Conservation (phyloP, 176 grass and related monocot species). For the Zea mays region DNA sequence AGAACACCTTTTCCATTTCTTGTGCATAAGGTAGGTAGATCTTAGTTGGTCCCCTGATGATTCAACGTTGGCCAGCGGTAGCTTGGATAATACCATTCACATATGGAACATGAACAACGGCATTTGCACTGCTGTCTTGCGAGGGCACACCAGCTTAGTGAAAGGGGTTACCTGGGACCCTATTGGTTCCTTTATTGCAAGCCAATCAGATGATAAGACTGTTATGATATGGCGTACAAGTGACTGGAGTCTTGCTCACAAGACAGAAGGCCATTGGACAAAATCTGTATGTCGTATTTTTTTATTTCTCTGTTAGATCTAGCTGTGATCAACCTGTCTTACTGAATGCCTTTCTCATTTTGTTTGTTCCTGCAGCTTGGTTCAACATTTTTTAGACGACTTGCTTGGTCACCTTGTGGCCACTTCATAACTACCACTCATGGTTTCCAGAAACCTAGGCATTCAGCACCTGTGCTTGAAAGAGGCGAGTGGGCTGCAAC, state of each 20-base stretch:
- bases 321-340: conserved; percentile 22
- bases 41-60: conserved; percentile 99
- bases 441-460: conserved; percentile 95
- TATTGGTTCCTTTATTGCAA: conserved; percentile 95
- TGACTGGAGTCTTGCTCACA: conserved; percentile 95
- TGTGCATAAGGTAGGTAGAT: conserved; percentile 83
- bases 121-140: conserved; percentile 86
- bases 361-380: conserved; percentile 62
- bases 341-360: conserved; percentile 38
- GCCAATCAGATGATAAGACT: conserved; percentile 93
- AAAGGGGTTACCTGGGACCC: conserved; percentile 99
- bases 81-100: conserved; percentile 92
- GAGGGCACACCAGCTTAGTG: conserved; percentile 90
- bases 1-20: conserved; percentile 40
- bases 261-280: conserved; percentile 91
- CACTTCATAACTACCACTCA: conserved; percentile 96
- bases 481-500: conserved; percentile 94
- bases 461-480: conserved; percentile 95
- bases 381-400: conserved; percentile 93
- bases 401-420: conserved; percentile 93
- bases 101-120: conserved; percentile 89
- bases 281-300: conserved; percentile 77
- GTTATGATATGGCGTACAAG: conserved; percentile 97
- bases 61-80: conserved; percentile 76
- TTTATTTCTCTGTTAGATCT: conserved; percentile 4